Evolutionary conservation across 768 basidiomycete genomes (phyloP).

Genomic region (Russula virescens): DNA sequence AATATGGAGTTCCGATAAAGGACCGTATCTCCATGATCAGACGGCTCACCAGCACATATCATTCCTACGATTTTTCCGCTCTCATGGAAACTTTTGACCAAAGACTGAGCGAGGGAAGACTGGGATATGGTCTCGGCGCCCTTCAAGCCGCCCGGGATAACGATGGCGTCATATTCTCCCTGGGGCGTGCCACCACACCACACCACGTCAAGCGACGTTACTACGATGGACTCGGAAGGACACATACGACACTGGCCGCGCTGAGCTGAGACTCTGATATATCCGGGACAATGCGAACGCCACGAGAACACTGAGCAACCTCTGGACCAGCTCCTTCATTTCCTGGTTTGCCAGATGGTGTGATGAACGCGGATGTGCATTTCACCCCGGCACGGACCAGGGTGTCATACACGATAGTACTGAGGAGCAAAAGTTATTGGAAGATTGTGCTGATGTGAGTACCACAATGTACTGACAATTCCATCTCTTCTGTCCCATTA

Average conservation of each 20-base stretch:
- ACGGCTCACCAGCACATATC: constrained; percentile 73
- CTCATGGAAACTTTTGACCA: constrained; percentile 53
- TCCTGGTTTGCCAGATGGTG: constrained; percentile 18
- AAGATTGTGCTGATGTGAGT: background rate
- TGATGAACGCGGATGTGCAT: constrained; percentile 60
- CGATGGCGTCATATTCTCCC: constrained; percentile 61
- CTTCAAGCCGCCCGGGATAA: constrained; percentile 74
- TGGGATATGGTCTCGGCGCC: constrained; percentile 70
- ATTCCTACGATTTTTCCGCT: constrained; percentile 62
- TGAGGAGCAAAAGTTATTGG: constrained; percentile 28
- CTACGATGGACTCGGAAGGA: background rate
- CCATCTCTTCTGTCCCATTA: constrained; percentile 86
- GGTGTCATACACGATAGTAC: constrained; percentile 77
- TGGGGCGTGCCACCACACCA: constrained; percentile 27
- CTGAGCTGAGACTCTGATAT: constrained; percentile 5
- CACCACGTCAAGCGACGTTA: background rate
- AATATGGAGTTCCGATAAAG: background rate
- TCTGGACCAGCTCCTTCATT: background rate
- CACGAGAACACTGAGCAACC: constrained; percentile 14
- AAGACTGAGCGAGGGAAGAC: constrained; percentile 51
- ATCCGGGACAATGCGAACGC: constrained; percentile 21
- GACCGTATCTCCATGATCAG: background rate
- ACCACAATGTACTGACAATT: constrained; percentile 51
- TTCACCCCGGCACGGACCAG: constrained; percentile 69
- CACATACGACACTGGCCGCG: constrained; percentile 7